Evolutionary conservation across 345 rosid genomes (phyloP).

Genomic region (Brassica juncea): DNA sequence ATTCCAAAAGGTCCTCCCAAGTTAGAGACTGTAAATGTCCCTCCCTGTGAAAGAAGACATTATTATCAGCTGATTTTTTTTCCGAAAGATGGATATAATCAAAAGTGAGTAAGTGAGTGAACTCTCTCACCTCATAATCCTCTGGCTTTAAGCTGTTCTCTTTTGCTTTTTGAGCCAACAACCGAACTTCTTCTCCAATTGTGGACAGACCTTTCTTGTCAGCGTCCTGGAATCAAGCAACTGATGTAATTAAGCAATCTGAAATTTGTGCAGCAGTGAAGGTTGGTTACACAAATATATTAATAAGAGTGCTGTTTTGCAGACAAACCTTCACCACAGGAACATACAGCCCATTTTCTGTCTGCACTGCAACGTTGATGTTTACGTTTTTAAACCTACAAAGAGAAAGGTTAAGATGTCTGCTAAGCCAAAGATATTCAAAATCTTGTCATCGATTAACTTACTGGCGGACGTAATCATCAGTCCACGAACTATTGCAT

Average conservation of each 20-base stretch:
- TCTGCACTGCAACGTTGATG: slow-evolving; percentile 93
- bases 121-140: slow-evolving; percentile 75
- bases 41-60: slow-evolving; percentile 61
- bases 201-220: slow-evolving; percentile 90
- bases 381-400: slow-evolving; percentile 80
- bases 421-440: slow-evolving; percentile 1
- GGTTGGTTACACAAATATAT: background rate
- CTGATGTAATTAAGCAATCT: background rate
- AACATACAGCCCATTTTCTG: slow-evolving; percentile 91
- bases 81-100: background rate
- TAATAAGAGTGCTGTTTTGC: slow-evolving; percentile 19
- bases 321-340: slow-evolving; percentile 79
- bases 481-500: slow-evolving; percentile 98
- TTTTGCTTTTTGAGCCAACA: slow-evolving; percentile 85
- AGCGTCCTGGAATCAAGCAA: slow-evolving; percentile 64
- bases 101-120: background rate
- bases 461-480: slow-evolving; percentile 89
- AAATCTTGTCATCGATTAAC: slow-evolving; percentile 29
- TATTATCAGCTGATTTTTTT: background rate
- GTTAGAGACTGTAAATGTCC: slow-evolving; percentile 93
- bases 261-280: slow-evolving; percentile 5
- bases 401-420: slow-evolving; percentile 7
- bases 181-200: slow-evolving; percentile 79
- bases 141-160: slow-evolving; percentile 91
- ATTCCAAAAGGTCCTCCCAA: slow-evolving; percentile 89